A percentile compares a stretch with the other conserved stretches of the same genome.
Conservation (phyloP, 83 land plant species). For the Picea abies region DNA sequence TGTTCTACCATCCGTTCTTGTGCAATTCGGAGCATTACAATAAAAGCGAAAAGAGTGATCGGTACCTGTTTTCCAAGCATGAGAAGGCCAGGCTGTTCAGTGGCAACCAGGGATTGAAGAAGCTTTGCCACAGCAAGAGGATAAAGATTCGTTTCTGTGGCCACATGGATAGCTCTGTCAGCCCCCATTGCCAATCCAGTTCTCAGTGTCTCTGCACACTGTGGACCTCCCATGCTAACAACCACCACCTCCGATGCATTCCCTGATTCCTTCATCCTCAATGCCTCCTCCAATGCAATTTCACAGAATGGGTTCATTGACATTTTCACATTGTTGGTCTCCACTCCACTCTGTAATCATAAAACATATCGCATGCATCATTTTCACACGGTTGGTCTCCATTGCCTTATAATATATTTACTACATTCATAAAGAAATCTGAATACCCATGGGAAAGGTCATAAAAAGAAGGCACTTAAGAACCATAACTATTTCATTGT, state of each 20-base stretch:
- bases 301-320: constrained; percentile 98
- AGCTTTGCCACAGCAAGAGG: constrained; percentile 84
- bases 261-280: constrained; percentile 78
- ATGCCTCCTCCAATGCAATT: constrained; percentile 91
- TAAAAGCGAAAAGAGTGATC: too few species aligned
- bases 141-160: constrained; percentile 32
- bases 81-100: constrained; percentile 76
- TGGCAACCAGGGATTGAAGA: constrained; percentile 58
- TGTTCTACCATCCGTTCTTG: too few species aligned
- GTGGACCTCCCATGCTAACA: constrained; percentile 75
- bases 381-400: background rate
- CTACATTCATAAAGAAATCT: background rate
- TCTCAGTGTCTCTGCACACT: constrained; percentile 80
- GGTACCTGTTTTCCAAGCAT: constrained; percentile 90
- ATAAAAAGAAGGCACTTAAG: background rate
- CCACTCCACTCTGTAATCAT: constrained; percentile 72
- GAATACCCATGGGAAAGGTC: too few species aligned
- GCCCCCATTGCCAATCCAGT: constrained; percentile 98
- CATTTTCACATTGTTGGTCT: constrained; percentile 90
- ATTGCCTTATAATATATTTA: background rate
- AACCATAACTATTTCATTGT: too few species aligned
- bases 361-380: background rate
- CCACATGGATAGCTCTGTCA: constrained; percentile 85
- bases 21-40: too few species aligned
- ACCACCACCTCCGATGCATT: constrained; percentile 81